Base-by-base conservation (phyloP, 208 protist species). In the Trypanosoma congolense region DNA sequence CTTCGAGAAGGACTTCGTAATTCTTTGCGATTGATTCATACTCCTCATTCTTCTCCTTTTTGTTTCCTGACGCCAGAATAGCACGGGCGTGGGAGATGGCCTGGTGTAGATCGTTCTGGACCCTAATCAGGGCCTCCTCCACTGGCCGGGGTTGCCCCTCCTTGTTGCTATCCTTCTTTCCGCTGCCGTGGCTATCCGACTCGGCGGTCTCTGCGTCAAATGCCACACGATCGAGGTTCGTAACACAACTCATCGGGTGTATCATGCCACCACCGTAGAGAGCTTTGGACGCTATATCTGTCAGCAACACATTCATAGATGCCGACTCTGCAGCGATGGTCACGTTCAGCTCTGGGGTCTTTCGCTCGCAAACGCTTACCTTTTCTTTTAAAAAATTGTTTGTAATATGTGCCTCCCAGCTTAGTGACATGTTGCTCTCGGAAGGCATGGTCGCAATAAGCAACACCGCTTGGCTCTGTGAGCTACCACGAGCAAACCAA, bases 211-310 rank as follows among this genome's bases (percentile, higher is more conserved):
- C 47, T 43, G 77, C 75, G 10, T 67, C 40, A 45, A 68, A 73
- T 47, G 76, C 78, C 9, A 93, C 67, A 42, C 59, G 63, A 59
- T 90, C 85, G 5, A 90, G 61, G 65, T 90, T 90, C 48, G 82
- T 66, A 45, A 93, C 67, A 19, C 63, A 56, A 56, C 65, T 73
- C 53, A 48, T 75, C 12, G 64, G 21, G 55, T 80, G 75, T 42
- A 75, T 58, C 35, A 47, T 43, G 26, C 62, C 65, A 25, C 80
- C 80, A 53, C 68, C 65, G 66, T 77, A 85, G 1, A 89, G 61
- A 3, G 55, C 51, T 40, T 81, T 70, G 4, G 71, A 73, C 22
- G 49, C 50, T 26, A 90, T 65, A 56, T 93, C 78, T 28, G 70
- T 48, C 4, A 90, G 50, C 45, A 87, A 63, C 22, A 84, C 82